A percentile compares a stretch with the other conserved stretches of the same genome.
phyloP scores from a whole-genome alignment of 352 stramenopile species.

The Globisporangium ultimum region DNA sequence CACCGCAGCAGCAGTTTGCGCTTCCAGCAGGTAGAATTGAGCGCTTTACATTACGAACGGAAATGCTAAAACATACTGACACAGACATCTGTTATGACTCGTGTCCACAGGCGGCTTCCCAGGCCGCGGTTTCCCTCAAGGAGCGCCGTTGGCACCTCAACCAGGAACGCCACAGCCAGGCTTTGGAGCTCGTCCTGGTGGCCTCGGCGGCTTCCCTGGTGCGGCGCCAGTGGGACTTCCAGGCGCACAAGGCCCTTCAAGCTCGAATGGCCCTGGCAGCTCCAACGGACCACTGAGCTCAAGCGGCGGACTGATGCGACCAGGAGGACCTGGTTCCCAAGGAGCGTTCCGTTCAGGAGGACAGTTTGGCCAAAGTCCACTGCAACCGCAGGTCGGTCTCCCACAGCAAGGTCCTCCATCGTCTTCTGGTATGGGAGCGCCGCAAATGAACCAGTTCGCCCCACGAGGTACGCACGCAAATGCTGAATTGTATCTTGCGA shows the following conservation, averaged over 20 bases:
- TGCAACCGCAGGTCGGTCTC: neutral
- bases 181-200: slow-evolving; percentile 7
- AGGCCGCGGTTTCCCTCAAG: slow-evolving; percentile 13
- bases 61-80: neutral
- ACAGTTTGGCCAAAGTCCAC: slow-evolving; percentile 20
- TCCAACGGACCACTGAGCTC: slow-evolving; percentile 8
- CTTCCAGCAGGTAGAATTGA: slow-evolving; percentile 3
- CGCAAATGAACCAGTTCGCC: slow-evolving; percentile 42
- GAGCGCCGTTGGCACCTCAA: slow-evolving; percentile 11
- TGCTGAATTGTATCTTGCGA: too few species aligned
- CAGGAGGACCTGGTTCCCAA: slow-evolving; percentile 5
- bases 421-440: slow-evolving; percentile 25
- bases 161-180: slow-evolving; percentile 11
- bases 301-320: slow-evolving; percentile 4
- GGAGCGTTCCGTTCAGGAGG: slow-evolving; percentile 15
- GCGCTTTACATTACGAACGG: too few species aligned
- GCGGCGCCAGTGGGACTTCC: slow-evolving; percentile 12
- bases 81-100: too few species aligned
- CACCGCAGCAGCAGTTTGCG: slow-evolving; percentile 5
- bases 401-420: slow-evolving; percentile 22
- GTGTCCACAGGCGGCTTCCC: slow-evolving; percentile 9
- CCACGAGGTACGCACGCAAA: slow-evolving; percentile 19
- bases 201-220: slow-evolving; percentile 19
- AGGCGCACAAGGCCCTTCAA: slow-evolving; percentile 20
- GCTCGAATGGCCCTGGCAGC: slow-evolving; percentile 14